Percentiles rank a stretch among this genome's conserved stretches.
phyloP scores from a whole-genome alignment of 495 filamentous ascomycete genomes.

The Oleoguttula mirabilis region DNA sequence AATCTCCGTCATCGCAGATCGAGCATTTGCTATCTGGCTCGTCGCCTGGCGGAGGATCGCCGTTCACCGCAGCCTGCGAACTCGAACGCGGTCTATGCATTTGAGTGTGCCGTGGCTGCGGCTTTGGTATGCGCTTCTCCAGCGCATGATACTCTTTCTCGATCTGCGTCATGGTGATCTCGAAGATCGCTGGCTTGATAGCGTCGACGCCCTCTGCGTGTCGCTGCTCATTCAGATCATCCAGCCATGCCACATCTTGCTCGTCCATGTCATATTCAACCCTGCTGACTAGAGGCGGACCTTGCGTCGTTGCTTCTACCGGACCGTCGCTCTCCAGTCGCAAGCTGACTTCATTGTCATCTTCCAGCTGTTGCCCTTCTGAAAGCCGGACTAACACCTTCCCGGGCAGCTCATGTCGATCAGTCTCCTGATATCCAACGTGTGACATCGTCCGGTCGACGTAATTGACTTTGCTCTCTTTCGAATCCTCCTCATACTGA shows the following conservation, averaged over 20 bases:
- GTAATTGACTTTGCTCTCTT: conserved; percentile 48
- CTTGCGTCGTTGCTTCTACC: conserved; percentile 31
- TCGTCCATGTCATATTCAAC: conserved; percentile 99
- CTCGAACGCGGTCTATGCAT: conserved; percentile 82
- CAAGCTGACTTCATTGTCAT: conserved; percentile 61
- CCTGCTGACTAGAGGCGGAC: conserved; percentile 46
- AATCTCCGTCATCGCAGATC: conserved; percentile 96
- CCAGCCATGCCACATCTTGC: conserved; percentile 93
- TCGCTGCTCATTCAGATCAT: conserved; percentile 65
- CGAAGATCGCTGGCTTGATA: conserved; percentile 86
- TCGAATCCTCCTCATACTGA: conserved; percentile 48
- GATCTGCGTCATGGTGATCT: conserved; percentile 96
- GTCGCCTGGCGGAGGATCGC: conserved; percentile 70
- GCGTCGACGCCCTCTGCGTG: conserved; percentile 58
- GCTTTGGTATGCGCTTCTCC: conserved; percentile 88
- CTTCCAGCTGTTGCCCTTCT: conserved; percentile 60
- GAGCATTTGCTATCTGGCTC: conserved; percentile 96
- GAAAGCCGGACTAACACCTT: conserved; percentile 63
- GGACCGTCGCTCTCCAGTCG: conserved; percentile 51
- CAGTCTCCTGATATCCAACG: conserved; percentile 88
- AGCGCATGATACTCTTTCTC: conserved; percentile 97
- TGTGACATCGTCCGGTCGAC: conserved; percentile 89
- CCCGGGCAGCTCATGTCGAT: conserved; percentile 68
- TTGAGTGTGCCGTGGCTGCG: conserved; percentile 87
- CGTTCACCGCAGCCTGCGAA: conserved; percentile 83